Conservation (phyloP, 2,329 filamentous ascomycete species). For the Aspergillus melleus region DNA sequence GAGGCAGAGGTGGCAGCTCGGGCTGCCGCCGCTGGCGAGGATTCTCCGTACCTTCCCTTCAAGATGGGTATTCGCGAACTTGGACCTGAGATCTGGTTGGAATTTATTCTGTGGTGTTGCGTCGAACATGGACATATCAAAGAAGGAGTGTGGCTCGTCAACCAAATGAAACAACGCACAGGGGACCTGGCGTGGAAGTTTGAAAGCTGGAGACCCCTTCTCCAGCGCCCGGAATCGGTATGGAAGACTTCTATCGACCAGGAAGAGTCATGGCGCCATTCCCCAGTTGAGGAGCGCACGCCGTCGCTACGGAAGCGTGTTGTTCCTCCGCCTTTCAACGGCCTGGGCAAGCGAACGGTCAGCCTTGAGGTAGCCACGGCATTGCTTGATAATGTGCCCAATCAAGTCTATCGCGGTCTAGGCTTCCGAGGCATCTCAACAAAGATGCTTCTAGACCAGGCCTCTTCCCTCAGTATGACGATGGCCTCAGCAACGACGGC, state of each 20-base stretch:
- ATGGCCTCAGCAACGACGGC: constrained; percentile 11
- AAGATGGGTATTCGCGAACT: constrained; percentile 45
- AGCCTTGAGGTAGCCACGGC: constrained; percentile 60
- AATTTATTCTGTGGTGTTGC: constrained; percentile 53
- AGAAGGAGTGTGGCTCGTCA: constrained; percentile 43
- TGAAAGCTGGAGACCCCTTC: constrained; percentile 41
- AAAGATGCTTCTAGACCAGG: constrained; percentile 29
- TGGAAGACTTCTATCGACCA: constrained; percentile 36
- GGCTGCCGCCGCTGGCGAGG: constrained; percentile 37
- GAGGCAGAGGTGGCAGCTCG: constrained; percentile 39
- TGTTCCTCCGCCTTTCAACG: constrained; percentile 33
- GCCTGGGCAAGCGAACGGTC: constrained; percentile 51
- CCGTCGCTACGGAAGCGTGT: constrained; percentile 17
- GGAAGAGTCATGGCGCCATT: constrained; percentile 38
- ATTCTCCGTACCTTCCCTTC: constrained; percentile 40
- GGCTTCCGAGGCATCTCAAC: constrained; percentile 30
- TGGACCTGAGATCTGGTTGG: constrained; percentile 50
- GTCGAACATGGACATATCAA: constrained; percentile 46
- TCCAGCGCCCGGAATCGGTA: constrained; percentile 27
- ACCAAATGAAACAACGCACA: constrained; percentile 30
- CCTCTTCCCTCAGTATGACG: constrained; percentile 21
- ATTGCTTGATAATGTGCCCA: constrained; percentile 55
- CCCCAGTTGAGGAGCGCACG: constrained; percentile 18
- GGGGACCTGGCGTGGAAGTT: constrained; percentile 39
- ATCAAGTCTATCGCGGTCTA: constrained; percentile 44